Base-by-base conservation (phyloP, 441 rosid genomes). In the Dalechampia spathulata region DNA sequence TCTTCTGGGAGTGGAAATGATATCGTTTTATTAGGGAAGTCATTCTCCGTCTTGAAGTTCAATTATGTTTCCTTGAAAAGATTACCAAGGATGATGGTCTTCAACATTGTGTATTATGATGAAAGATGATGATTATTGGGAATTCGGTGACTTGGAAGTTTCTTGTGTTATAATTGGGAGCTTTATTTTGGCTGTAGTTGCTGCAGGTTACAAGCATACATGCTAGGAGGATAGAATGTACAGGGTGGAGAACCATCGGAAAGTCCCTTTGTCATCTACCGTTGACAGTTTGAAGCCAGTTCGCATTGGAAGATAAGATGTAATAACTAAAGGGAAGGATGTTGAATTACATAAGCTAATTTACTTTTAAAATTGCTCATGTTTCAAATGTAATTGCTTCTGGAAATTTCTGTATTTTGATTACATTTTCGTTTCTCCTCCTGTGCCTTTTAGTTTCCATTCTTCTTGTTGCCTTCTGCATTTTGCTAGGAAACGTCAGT, bases 51-150 rank as follows among this genome's bases (percentile, higher is more conserved):
- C 42, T 7, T 3, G 4, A 3, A 7, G 34, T 34, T 63, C 7
- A 36, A 28, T 32, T 49, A 23, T 44, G 11, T 21, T 30, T 25
- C 41, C 27, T 15, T 57, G 17, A 41, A 54, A 34, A 32, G 43
- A 36, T 42, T 8, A 20, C 22, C 26, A 10, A 38, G 17, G 47
- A 64, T 61, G 54, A n/a, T n/a, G n/a, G 52, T 53, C 55, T 20
- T 62, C 69, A 68, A 68, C 43, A 59, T 60, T 70, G 69, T 80
- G 85, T 82, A 77, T 57, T 55, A 61, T 69, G 62, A 75, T 44
- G 28, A 44, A 41, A 66, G 62, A 54, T 71, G 61, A 17, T 62
- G 56, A 70, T 73, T 69, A 75, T 69, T 67, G 65, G 73, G n/a
- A n/a, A n/a, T n/a, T n/a, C n/a, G n/a, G n/a, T n/a, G n/a, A n/a